A percentile compares a stretch with the other conserved stretches of the same genome.
Conservation (phyloP, 179 eudicot genomes). For the Nepenthes alata region DNA sequence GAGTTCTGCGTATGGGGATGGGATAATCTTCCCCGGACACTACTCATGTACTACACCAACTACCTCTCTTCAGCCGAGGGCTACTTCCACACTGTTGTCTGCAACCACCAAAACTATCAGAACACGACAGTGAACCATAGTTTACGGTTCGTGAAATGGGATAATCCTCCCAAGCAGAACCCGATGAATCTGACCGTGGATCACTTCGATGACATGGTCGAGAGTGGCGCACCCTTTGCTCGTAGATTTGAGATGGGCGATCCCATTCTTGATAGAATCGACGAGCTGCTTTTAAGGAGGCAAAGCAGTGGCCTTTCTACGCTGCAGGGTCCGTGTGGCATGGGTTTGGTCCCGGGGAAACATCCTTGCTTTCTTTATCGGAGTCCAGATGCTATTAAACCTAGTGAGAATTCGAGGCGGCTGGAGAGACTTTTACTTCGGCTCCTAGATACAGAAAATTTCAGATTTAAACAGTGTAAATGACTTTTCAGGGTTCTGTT, state of each 20-base stretch:
- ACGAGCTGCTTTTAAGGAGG: slow-evolving; percentile 49
- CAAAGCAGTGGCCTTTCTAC: slow-evolving; percentile 26
- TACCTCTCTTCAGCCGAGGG: slow-evolving; percentile 69
- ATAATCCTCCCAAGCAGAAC: slow-evolving; percentile 47
- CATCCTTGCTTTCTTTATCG: slow-evolving; percentile 55
- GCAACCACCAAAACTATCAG: slow-evolving; percentile 88
- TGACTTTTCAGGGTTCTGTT: slow-evolving; percentile 6
- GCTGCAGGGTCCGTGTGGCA: slow-evolving; percentile 73
- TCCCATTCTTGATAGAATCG: slow-evolving; percentile 63
- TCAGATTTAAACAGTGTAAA: slow-evolving; percentile 75
- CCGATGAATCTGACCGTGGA: slow-evolving; percentile 52
- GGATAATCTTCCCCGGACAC: slow-evolving; percentile 95
- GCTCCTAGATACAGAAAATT: slow-evolving; percentile 67
- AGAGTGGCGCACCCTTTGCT: slow-evolving; percentile 80
- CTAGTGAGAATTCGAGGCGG: slow-evolving; percentile 55
- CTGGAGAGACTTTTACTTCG: slow-evolving; percentile 51
- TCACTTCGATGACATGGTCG: slow-evolving; percentile 53
- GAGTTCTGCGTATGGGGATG: slow-evolving; percentile 92
- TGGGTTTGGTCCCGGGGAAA: slow-evolving; percentile 14
- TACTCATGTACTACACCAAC: slow-evolving; percentile 92
- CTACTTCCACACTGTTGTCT: slow-evolving; percentile 77
- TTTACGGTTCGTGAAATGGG: slow-evolving; percentile 57
- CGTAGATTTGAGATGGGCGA: slow-evolving; percentile 49
- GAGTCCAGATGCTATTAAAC: slow-evolving; percentile 46
- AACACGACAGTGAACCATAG: slow-evolving; percentile 85